Percentiles rank a stretch among this genome's conserved stretches.
Evolutionary conservation across 345 rosid genomes (phyloP).

Genomic region (Hibiscus tridactylites): DNA sequence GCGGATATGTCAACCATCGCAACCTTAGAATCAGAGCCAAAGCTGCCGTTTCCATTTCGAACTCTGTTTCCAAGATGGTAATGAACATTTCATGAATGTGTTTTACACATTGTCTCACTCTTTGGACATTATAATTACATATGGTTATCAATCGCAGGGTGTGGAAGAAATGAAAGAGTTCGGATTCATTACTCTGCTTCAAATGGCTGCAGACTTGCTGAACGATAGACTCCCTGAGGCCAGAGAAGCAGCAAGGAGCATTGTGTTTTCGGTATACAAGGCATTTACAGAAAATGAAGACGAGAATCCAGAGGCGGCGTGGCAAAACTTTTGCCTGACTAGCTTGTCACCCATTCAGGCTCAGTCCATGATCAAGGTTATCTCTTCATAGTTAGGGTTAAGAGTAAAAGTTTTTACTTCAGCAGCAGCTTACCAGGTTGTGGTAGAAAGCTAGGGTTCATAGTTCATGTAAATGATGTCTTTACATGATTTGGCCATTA

Average conservation of each 20-base stretch:
- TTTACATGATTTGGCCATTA: constrained; percentile 8
- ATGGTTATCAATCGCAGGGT: constrained; percentile 26
- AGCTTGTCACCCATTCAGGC: constrained; percentile 47
- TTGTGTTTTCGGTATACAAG: constrained; percentile 31
- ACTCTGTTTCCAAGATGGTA: constrained; percentile 61
- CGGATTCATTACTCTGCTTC: constrained; percentile 42
- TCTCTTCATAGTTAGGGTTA: constrained; percentile 23
- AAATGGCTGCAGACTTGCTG: constrained; percentile 55
- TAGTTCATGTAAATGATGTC: constrained; percentile 18
- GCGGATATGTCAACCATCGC: constrained; percentile 41
- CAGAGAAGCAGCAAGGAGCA: constrained; percentile 74
- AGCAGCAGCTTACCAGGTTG: background rate
- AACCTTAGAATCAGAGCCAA: constrained; percentile 76
- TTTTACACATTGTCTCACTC: background rate
- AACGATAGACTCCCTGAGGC: constrained; percentile 84
- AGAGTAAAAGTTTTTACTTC: background rate
- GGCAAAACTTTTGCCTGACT: constrained; percentile 74
- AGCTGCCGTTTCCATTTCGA: constrained; percentile 58
- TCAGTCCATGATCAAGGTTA: constrained; percentile 58
- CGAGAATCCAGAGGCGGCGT: constrained; percentile 40
- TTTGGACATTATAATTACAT: background rate
- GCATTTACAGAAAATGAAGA: constrained; percentile 37
- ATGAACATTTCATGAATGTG: background rate
- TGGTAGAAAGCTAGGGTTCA: background rate
- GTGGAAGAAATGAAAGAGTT: constrained; percentile 49